Base-by-base conservation (phyloP, 306 rosid species). In the Castanospermum australe region DNA sequence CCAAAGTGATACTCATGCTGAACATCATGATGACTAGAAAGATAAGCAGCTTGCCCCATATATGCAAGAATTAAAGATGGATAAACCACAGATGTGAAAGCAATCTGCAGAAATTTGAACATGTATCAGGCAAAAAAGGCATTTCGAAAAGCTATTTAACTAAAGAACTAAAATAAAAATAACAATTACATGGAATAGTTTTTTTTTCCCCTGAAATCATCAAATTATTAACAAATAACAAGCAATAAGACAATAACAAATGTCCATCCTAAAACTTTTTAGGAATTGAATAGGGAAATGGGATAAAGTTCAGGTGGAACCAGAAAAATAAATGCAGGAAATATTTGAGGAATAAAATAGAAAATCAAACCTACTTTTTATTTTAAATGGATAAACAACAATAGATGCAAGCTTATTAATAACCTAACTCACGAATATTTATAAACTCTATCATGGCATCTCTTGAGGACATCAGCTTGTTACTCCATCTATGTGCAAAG, bases 31-130 rank as follows among this genome's bases (percentile, higher is more conserved):
- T 92, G 91, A 47, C 56, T 45, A 45, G 97, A 92, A 12, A 92
- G 88, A 82, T 89, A 92, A 9, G 97, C 97, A 45, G 97, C 97
- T 83, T 92, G 97, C 38, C 97, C 97, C 97, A 92, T 92, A 54
- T 92, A 92, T 8, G 97, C 97, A 30, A 92, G 92, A 66, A 90
- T 71, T 64, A 92, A 81, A 67, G 91, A 84, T 12, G 97, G 97
- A 80, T 92, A 92, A 81, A 92, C 97, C 83, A 92, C 77, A 36
- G 79, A 80, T 35, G 95, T 86, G 89, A 92, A 92, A 69, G 97
- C 95, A 87, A 92, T 86, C 97, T 92, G 89, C 87, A 87, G 80
- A 38, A 72, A 51, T 38, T 66, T 45, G 73, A 42, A 77, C 20
- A 69, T 48, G 4, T 8, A 59, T 83, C 30, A 83, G 82, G 50